These are phyloP conservation scores for Suhomyces panamericanus DNA, from an alignment of 1,139 yeast genomes.

Conservation along the genomic window DNA sequence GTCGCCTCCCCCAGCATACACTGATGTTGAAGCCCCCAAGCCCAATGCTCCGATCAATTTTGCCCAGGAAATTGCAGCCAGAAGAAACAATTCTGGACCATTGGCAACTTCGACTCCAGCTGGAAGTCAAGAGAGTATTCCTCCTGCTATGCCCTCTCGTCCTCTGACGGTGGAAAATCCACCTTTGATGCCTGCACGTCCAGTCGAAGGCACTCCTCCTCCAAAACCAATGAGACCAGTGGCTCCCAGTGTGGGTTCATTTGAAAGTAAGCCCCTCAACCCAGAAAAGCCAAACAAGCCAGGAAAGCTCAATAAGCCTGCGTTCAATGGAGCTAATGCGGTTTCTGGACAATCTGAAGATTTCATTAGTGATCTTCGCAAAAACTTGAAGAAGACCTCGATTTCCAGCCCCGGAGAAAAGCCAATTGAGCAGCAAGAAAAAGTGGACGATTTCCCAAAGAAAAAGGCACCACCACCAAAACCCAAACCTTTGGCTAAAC, in stretches of 20 bases:
- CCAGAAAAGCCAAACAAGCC: constrained; percentile 9
- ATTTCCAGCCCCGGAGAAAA: neutral
- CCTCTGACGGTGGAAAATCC: constrained; percentile 2
- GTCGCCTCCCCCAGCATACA: constrained; percentile 31
- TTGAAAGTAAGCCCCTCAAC: neutral
- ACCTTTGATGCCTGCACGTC: constrained; percentile 6
- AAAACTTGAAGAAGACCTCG: constrained; percentile 11
- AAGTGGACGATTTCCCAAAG: neutral
- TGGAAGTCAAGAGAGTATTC: neutral
- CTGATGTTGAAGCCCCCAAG: constrained; percentile 12
- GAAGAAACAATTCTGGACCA: constrained; percentile 1
- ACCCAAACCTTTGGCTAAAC: constrained; percentile 16
- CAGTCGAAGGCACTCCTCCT: neutral
- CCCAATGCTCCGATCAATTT: constrained; percentile 20
- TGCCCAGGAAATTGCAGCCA: constrained; percentile 25
- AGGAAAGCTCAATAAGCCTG: neutral
- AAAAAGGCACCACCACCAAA: constrained; percentile 9
- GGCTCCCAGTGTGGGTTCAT: neutral
- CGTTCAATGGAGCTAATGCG: no score
- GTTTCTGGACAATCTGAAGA: neutral
- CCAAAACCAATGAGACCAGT: constrained; percentile 1
- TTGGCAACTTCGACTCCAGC: neutral
- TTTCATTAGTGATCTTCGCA: constrained; percentile 14
- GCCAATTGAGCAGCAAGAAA: neutral
- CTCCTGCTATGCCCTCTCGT: constrained; percentile 3